Evolutionary conservation across 176 grass and related monocot species (phyloP).

Genomic region (Paspalum notatum): DNA sequence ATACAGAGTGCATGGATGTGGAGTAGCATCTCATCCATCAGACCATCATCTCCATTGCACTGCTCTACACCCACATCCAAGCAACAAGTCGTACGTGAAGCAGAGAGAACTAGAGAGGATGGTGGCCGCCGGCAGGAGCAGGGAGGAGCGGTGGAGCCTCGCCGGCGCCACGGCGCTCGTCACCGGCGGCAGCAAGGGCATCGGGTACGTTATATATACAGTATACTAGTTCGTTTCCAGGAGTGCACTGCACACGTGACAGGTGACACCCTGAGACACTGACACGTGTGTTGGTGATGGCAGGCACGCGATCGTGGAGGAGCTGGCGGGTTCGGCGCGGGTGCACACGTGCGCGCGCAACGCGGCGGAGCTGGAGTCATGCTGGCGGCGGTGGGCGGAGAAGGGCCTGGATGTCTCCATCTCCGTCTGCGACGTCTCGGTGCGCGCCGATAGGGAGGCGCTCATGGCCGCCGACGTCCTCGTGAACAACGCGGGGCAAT

Average conservation of each 20-base stretch:
- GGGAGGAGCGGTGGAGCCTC: too few species aligned
- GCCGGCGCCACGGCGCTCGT: constrained; percentile 40
- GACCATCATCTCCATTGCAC: neutral
- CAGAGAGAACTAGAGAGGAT: neutral
- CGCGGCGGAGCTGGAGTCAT: constrained; percentile 38
- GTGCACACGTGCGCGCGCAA: constrained; percentile 58
- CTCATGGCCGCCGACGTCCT: constrained; percentile 22
- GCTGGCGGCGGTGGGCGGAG: constrained; percentile 28
- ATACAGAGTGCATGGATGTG: neutral
- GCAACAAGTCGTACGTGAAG: neutral
- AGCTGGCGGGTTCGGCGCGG: constrained; percentile 42
- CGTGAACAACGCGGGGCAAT: neutral
- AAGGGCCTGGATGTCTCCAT: neutral
- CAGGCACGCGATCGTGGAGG: constrained; percentile 46
- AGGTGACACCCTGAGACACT: neutral
- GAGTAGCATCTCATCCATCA: neutral
- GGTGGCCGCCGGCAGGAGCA: neutral
- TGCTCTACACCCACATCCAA: too few species aligned
- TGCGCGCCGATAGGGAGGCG: neutral
- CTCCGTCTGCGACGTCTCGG: constrained; percentile 17
- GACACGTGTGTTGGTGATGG: neutral
- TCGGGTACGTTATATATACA: constrained; percentile 14
- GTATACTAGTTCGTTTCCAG: too few species aligned
- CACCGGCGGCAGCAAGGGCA: constrained; percentile 57
- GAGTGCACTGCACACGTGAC: too few species aligned